A percentile compares a stretch with the other conserved stretches of the same genome.
Conservation (phyloP, 257 asterid species). For the Ajuga chamaepitys region DNA sequence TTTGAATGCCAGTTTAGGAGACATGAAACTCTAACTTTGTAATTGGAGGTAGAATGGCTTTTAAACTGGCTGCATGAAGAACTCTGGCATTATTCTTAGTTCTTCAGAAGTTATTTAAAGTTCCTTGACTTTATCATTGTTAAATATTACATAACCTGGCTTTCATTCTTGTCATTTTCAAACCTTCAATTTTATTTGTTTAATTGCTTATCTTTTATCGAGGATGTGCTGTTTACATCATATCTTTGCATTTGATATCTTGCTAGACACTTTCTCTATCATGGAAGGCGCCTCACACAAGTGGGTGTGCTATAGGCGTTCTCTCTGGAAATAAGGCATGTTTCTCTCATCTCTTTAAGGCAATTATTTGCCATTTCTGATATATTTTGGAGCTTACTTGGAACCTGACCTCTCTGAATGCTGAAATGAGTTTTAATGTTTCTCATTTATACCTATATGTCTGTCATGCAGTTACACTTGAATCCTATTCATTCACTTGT, state of each 20-base stretch:
- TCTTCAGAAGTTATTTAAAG: not conserved
- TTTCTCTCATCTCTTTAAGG: constrained; percentile 7
- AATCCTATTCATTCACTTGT: constrained; percentile 70
- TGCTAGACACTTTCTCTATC: constrained; percentile 49
- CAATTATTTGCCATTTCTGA: constrained; percentile 1
- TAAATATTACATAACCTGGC: not conserved
- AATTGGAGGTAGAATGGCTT: not conserved
- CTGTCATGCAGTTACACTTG: constrained; percentile 74
- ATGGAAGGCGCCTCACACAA: constrained; percentile 49
- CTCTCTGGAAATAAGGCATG: constrained; percentile 67
- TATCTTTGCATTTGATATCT: constrained; percentile 17
- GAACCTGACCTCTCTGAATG: not conserved
- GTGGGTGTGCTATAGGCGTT: constrained; percentile 61
- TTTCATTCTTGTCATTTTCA: not conserved
- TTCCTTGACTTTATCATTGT: not conserved
- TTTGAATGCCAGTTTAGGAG: not conserved
- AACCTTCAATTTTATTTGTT: not conserved
- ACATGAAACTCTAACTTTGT: not conserved
- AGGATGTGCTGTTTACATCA: constrained; percentile 1
- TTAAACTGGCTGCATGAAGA: not conserved
- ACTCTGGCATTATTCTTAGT: not conserved
- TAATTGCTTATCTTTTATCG: not conserved
- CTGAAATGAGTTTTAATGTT: not conserved
- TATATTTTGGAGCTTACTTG: not conserved
- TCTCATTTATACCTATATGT: constrained; percentile 8